Evolutionary conservation across 2,329 filamentous ascomycete species (phyloP).

Genomic region (Pezicula neosporulosa): DNA sequence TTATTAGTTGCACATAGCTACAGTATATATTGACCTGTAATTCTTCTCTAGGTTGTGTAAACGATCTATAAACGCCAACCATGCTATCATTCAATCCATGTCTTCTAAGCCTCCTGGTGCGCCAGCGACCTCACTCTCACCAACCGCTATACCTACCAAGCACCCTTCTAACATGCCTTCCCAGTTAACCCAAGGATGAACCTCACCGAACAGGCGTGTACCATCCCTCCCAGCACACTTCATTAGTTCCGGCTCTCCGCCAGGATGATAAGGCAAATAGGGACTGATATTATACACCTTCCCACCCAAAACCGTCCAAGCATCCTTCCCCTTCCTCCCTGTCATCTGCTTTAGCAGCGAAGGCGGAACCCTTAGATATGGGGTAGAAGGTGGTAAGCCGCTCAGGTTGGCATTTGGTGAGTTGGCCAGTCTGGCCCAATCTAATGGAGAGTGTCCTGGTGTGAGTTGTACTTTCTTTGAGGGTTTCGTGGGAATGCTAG

Average conservation of each 20-base stretch:
- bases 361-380: constrained; percentile 74
- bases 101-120: constrained; percentile 46
- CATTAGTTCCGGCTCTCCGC: constrained; percentile 72
- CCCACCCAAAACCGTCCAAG: constrained; percentile 87
- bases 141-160: constrained; percentile 59
- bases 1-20: constrained; percentile 1
- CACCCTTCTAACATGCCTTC: constrained; percentile 65
- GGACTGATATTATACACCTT: constrained; percentile 93
- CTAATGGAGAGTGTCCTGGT: constrained; percentile 91
- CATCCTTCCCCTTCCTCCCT: constrained; percentile 78
- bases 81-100: constrained; percentile 47
- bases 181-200: constrained; percentile 71
- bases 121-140: constrained; percentile 41
- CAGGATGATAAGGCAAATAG: constrained; percentile 87
- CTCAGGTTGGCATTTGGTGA: constrained; percentile 63
- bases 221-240: constrained; percentile 59
- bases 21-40: too few species aligned
- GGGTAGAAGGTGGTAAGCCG: constrained; percentile 47
- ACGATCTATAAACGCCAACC: not conserved
- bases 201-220: constrained; percentile 60
- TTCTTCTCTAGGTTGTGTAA: not conserved
- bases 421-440: constrained; percentile 81
- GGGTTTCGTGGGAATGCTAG: constrained; percentile 48
- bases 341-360: constrained; percentile 74
- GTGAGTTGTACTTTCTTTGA: constrained; percentile 73